Base-by-base conservation (phyloP, 345 rosid species). In the Camelina laxa region DNA sequence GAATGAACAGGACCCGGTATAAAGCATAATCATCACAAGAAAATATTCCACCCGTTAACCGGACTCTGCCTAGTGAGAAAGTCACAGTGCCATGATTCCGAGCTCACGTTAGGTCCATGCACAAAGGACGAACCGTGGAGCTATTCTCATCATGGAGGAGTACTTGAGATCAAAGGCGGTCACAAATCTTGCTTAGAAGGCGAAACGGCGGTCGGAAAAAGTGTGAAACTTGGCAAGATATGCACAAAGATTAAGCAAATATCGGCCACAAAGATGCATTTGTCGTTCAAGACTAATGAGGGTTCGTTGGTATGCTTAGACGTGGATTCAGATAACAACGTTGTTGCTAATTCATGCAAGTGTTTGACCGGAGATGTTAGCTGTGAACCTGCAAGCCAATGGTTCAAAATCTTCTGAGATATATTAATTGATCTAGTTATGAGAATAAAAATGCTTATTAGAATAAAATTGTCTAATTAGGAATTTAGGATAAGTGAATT, bases 261-360 rank as follows among this genome's bases (percentile, higher is more conserved):
- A 69, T 86, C 98, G 3, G 93, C 91, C 66, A 89, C 98, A 2
- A 85, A 84, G 70, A 87, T 91, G 94, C 95, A 89, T 75, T 82
- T 90, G 2, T 80, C 96, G 3, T 71, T 91, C 4, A 81, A 69
- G 63, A 58, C 67, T 42, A 38, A 55, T 3, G 53, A 82, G 27
- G 93, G 89, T 30, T 70, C 78, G 2, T 16, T 75, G 1, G 82
- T 87, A 41, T 94, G 98, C 85, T 74, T 91, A 38, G 96, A 94
- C 68, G 85, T 88, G 15, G 95, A 85, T 50, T 68, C 87, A 16
- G 2, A 30, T 72, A 78, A 84, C 65, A 77, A 39, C 13, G 76
- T 90, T 42, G 36, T 87, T 6, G 80, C 80, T 20, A 86, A 69
- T 41, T 51, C 44, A 13, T 90, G 96, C 80, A 86, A 81, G 51